Base-by-base conservation (phyloP, 768 basidiomycete species). In the Dictyophora rubrovolvata region DNA sequence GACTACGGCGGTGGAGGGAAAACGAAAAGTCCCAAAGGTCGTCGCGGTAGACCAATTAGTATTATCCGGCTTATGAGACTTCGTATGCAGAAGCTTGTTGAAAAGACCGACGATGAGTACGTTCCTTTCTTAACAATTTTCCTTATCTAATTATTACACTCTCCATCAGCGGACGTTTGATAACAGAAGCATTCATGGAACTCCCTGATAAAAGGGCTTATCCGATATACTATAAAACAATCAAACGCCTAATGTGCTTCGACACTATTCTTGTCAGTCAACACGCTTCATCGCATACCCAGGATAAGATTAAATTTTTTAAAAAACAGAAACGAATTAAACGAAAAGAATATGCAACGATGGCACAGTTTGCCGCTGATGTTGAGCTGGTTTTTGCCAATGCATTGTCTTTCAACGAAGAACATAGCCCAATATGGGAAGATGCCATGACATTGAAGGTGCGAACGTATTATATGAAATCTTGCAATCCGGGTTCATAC, bases 371-470 rank as follows among this genome's bases (percentile, higher is more conserved):
- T 66, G 85, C 86, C 48, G 81, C 81, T 9, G 94, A 97, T 60
- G 86, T 94, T 14, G 90, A 93, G 65, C 79, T 93, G 47, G 87
- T 97, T 22, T 95, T 93, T 71, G 80, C 83, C 7, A 97, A 97
- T 68, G 94, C 93, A 10, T 76, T 90, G 69, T 72, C 79, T 59
- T 97, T 93, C 73, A 97, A 97, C 65, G 84, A 82, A 66, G 93
- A 95, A 28, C 83, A 87, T 66, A 89, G 86, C 23, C 78, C 72
- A 57, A 88, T 93, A 28, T 92, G 87, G 85, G 83, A 88, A 64
- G 88, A 90, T 65, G 89, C 90, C 18, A 67, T 77, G 18, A 69
- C 74, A 2, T 78, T 93, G 22, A 76, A 83, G 65, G 89, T 89
- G 69, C 36, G 78, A 72, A 50, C 28, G 53, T 36, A 5, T 51